Percentiles rank a stretch among this genome's conserved stretches.
phyloP scores from a whole-genome alignment of 441 rosid species.

The Erodium texanum region DNA sequence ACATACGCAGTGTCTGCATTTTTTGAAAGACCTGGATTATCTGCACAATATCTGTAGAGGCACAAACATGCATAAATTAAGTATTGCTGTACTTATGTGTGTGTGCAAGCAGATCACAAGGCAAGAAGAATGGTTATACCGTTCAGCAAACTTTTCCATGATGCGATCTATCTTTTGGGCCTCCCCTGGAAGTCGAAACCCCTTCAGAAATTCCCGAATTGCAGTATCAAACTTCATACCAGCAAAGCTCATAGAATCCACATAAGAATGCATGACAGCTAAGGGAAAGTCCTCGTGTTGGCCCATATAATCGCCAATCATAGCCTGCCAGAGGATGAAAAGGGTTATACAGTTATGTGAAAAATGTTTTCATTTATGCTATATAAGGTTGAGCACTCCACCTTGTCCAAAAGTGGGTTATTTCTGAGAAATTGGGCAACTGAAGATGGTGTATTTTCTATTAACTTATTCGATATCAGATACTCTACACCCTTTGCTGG shows the following conservation, averaged over 20 bases:
- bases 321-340: slow-evolving; percentile 56
- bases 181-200: slow-evolving; percentile 98
- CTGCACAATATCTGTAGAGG: slow-evolving; percentile 83
- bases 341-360: slow-evolving; percentile 26
- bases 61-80: slow-evolving; percentile 23
- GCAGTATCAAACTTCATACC: slow-evolving; percentile 85
- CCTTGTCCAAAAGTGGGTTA: slow-evolving; percentile 80
- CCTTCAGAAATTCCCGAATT: slow-evolving; percentile 90
- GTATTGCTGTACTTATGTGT: too few relatives aligned
- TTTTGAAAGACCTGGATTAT: slow-evolving; percentile 89
- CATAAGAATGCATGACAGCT: slow-evolving; percentile 98
- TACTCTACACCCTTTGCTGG: slow-evolving; percentile 73
- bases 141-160: slow-evolving; percentile 98
- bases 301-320: slow-evolving; percentile 96
- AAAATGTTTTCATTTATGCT: slow-evolving; percentile 16
- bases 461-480: slow-evolving; percentile 71
- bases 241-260: slow-evolving; percentile 88
- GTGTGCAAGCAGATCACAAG: too few relatives aligned
- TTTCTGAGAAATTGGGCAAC: slow-evolving; percentile 85
- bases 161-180: slow-evolving; percentile 99
- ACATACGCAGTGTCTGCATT: slow-evolving; percentile 99
- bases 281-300: slow-evolving; percentile 98
- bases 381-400: slow-evolving; percentile 23
- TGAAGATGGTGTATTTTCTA: slow-evolving; percentile 72
- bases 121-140: slow-evolving; percentile 34